phyloP scores from a whole-genome alignment of 2,329 filamentous ascomycete genomes.

The Penicillium palitans region DNA sequence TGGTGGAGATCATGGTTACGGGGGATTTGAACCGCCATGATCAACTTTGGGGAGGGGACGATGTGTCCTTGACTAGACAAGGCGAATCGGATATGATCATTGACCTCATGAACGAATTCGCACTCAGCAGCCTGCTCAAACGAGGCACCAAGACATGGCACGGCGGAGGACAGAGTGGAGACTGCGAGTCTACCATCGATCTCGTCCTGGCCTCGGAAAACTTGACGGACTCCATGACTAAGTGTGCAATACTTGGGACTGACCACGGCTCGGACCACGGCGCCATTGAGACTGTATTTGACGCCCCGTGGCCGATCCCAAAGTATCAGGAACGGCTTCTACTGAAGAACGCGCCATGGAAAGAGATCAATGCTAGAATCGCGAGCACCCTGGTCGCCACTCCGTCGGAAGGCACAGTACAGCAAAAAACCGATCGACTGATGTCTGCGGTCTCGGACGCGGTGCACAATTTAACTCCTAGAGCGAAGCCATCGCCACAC shows the following conservation, averaged over 20 bases:
- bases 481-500: no score
- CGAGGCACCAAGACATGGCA: constrained; percentile 40
- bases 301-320: constrained; percentile 15
- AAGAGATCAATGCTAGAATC: constrained; percentile 24
- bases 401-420: constrained; percentile 14
- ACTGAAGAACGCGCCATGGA: constrained; percentile 25
- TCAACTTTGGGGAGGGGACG: constrained; percentile 31
- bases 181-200: constrained; percentile 24
- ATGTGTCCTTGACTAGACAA: constrained; percentile 34
- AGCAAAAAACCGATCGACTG: not conserved
- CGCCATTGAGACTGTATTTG: constrained; percentile 34
- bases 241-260: constrained; percentile 19
- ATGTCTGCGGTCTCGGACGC: no score
- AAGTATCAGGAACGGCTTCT: constrained; percentile 20
- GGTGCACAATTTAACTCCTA: no score
- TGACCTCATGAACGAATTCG: constrained; percentile 37
- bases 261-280: constrained; percentile 33
- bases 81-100: constrained; percentile 42
- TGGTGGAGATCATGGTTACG: no score
- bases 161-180: constrained; percentile 17
- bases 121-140: constrained; percentile 37
- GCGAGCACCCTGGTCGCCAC: constrained; percentile 9
- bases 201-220: constrained; percentile 21
- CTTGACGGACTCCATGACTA: constrained; percentile 17
- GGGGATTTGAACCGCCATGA: constrained; percentile 19